Evolutionary conservation across 1,139 yeast genomes (phyloP).

Genomic region (Spathaspora sp.): DNA sequence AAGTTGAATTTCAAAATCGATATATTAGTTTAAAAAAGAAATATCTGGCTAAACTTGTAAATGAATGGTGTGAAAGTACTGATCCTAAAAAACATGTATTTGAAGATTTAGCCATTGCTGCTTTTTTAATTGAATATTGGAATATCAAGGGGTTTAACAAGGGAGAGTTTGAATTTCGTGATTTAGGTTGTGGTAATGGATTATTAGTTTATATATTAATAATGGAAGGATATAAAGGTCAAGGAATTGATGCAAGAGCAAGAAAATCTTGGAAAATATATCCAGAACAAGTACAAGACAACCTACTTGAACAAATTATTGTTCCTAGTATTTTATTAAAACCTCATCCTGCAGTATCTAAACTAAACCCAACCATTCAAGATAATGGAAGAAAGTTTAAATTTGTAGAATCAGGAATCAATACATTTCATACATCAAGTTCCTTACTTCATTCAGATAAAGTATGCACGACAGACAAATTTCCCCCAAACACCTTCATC

Average conservation of each 20-base stretch:
- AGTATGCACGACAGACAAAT: conserved; percentile 64
- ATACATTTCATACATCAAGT: conserved; percentile 44
- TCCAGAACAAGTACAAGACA: conserved; percentile 57
- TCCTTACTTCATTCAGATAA: conserved; percentile 53
- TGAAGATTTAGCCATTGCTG: conserved; percentile 95
- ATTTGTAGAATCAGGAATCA: conserved; percentile 24
- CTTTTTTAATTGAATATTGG: conserved; percentile 92
- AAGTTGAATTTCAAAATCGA: conserved; percentile 78
- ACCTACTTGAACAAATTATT: conserved; percentile 71
- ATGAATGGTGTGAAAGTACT: conserved; percentile 86
- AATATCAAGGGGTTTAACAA: conserved; percentile 46
- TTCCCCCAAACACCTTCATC: conserved; percentile 69
- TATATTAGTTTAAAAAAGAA: conserved; percentile 80
- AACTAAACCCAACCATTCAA: conserved; percentile 50
- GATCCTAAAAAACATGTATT: conserved; percentile 96
- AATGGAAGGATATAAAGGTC: conserved; percentile 78
- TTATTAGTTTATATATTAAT: conserved; percentile 71
- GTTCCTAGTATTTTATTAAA: conserved; percentile 70
- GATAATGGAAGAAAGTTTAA: conserved; percentile 65
- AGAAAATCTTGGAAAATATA: conserved; percentile 85
- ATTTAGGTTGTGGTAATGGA: conserved; percentile 96
- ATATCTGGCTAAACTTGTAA: conserved; percentile 75
- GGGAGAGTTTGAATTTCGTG: conserved; percentile 68
- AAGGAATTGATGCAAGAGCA: conserved; percentile 87
- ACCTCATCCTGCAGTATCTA: conserved; percentile 62